Conservation (phyloP, 164 flowering plant species). For the Piper betle region DNA sequence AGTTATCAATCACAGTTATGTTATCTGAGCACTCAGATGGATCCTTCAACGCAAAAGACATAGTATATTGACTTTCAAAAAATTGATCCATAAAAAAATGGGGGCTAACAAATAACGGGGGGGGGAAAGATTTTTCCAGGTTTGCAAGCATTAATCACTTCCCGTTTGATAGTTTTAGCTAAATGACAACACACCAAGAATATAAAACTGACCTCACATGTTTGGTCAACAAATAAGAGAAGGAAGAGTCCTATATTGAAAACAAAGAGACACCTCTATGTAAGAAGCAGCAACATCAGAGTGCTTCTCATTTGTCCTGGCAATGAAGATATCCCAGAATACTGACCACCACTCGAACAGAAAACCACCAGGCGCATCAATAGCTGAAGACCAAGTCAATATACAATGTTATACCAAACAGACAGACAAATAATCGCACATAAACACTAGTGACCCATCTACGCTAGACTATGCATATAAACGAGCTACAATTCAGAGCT, state of each 20-base stretch:
- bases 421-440: not conserved
- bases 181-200: not conserved
- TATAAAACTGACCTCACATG: not conserved
- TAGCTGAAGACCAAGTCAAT: constrained; percentile 29
- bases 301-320: constrained; percentile 61
- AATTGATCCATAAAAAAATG: no score
- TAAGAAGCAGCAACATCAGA: constrained; percentile 62
- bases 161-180: not conserved
- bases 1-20: no score
- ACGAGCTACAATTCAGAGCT: no score
- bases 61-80: no score
- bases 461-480: no score
- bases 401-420: not conserved
- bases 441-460: no score
- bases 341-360: constrained; percentile 92
- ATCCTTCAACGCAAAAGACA: no score
- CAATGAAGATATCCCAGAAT: constrained; percentile 80
- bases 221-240: not conserved
- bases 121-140: no score
- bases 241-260: not conserved
- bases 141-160: not conserved
- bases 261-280: constrained; percentile 33
- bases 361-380: constrained; percentile 86
- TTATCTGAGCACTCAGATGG: no score
- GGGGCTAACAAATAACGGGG: not conserved